phyloP scores from a whole-genome alignment of 2,329 filamentous ascomycete species.

The Metarhizium rileyi region DNA sequence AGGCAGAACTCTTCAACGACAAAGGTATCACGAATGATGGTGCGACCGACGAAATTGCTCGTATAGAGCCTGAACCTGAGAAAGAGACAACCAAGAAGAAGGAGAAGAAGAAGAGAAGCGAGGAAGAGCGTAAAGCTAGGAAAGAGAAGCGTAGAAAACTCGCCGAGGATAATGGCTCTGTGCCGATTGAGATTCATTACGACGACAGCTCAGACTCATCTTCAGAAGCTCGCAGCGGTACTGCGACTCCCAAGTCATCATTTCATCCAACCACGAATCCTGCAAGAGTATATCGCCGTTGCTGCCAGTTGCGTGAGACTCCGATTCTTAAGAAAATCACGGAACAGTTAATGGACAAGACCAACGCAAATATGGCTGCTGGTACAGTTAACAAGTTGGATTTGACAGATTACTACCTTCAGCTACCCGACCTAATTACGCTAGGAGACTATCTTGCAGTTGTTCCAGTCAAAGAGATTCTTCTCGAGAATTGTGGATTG shows the following conservation, averaged over 20 bases:
- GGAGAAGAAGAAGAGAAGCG: slow-evolving; percentile 92
- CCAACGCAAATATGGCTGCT: slow-evolving; percentile 53
- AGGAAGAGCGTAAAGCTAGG: slow-evolving; percentile 83
- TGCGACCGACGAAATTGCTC: slow-evolving; percentile 10
- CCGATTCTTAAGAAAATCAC: slow-evolving; percentile 87
- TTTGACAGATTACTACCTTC: slow-evolving; percentile 74
- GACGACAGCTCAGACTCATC: slow-evolving; percentile 60
- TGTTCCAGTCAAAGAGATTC: slow-evolving; percentile 77
- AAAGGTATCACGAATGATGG: slow-evolving; percentile 18
- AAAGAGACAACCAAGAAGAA: slow-evolving; percentile 59
- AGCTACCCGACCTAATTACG: slow-evolving; percentile 73
- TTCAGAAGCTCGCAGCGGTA: slow-evolving; percentile 18
- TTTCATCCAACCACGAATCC: slow-evolving; percentile 75
- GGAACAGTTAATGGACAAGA: slow-evolving; percentile 68
- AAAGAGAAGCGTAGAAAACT: slow-evolving; percentile 81
- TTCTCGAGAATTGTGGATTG: slow-evolving; percentile 79
- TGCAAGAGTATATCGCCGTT: slow-evolving; percentile 83
- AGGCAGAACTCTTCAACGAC: slow-evolving; percentile 1
- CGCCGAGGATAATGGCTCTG: slow-evolving; percentile 77
- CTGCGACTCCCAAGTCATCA: slow-evolving; percentile 17
- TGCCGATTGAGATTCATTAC: slow-evolving; percentile 73
- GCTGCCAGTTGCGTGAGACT: slow-evolving; percentile 87
- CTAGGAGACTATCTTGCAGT: slow-evolving; percentile 90
- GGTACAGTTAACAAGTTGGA: slow-evolving; percentile 79
- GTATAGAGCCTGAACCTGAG: slow-evolving; percentile 19